Conservation (phyloP, 2,329 filamentous ascomycete genomes). For the Metarhizium sp. region DNA sequence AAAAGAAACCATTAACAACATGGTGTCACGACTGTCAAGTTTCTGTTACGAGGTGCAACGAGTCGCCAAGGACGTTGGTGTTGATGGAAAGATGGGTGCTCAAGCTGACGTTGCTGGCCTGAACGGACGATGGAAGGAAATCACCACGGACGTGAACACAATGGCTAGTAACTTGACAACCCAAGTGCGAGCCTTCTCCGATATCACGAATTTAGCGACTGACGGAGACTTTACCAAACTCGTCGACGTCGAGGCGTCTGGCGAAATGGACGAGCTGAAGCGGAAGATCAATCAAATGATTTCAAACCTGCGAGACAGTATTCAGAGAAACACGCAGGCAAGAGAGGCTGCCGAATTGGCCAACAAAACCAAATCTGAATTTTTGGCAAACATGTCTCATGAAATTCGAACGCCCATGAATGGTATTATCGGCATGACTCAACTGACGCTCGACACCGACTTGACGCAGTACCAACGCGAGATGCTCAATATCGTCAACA, state of each 20-base stretch:
- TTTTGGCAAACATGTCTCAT: slow-evolving; percentile 97
- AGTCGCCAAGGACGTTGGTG: slow-evolving; percentile 91
- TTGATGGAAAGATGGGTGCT: slow-evolving; percentile 97
- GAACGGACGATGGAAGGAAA: slow-evolving; percentile 94
- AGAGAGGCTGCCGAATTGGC: slow-evolving; percentile 93
- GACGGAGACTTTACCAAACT: slow-evolving; percentile 96
- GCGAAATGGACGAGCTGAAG: slow-evolving; percentile 98
- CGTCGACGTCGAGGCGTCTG: slow-evolving; percentile 93
- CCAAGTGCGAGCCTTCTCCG: slow-evolving; percentile 94
- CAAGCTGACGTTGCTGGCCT: slow-evolving; percentile 92
- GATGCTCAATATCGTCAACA: slow-evolving; percentile 98
- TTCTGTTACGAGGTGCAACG: slow-evolving; percentile 95
- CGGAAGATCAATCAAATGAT: slow-evolving; percentile 99
- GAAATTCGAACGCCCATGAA: slow-evolving; percentile 97
- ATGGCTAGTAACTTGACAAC: slow-evolving; percentile 78
- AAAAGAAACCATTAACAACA: slow-evolving; percentile 97
- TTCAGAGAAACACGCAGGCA: slow-evolving; percentile 91
- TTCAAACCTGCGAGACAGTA: slow-evolving; percentile 87
- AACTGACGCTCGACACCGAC: slow-evolving; percentile 89
- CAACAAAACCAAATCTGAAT: slow-evolving; percentile 97
- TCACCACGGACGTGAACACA: slow-evolving; percentile 92
- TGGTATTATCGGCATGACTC: slow-evolving; percentile 96
- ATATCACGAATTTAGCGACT: slow-evolving; percentile 96
- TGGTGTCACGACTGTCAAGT: slow-evolving; percentile 89
- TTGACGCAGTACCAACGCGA: slow-evolving; percentile 92